Percentiles rank a stretch among this genome's conserved stretches.
Evolutionary conservation across 2,329 filamentous ascomycete genomes (phyloP).

Genomic region (Simplicillium sp.): DNA sequence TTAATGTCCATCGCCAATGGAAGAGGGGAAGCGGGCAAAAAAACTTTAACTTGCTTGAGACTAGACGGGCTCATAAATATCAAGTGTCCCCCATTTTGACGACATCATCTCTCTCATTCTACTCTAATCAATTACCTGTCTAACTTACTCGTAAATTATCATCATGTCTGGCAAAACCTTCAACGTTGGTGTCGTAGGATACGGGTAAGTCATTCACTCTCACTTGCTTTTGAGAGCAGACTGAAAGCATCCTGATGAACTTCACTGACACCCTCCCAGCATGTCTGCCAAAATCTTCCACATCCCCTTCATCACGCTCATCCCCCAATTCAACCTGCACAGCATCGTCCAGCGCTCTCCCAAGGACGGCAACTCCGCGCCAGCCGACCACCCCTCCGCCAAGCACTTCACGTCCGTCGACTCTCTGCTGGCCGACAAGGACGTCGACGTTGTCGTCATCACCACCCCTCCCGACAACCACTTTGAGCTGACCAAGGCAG

Average conservation of each 20-base stretch:
- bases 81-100: no score
- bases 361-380: slow-evolving; percentile 53
- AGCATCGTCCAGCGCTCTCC: slow-evolving; percentile 69
- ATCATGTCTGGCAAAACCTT: slow-evolving; percentile 21
- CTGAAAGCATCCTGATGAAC: neutral
- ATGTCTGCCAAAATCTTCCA: slow-evolving; percentile 68
- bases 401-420: slow-evolving; percentile 56
- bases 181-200: slow-evolving; percentile 42
- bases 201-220: slow-evolving; percentile 28
- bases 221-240: slow-evolving; percentile 1
- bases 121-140: no score
- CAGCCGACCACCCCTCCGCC: slow-evolving; percentile 54
- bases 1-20: no score
- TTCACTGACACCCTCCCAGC: slow-evolving; percentile 21
- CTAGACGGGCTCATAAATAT: no score
- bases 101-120: no score
- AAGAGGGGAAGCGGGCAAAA: no score
- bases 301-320: slow-evolving; percentile 47
- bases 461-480: slow-evolving; percentile 66
- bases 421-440: slow-evolving; percentile 54
- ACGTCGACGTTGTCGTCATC: slow-evolving; percentile 60
- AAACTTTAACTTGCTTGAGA: no score
- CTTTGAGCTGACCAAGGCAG: slow-evolving; percentile 53
- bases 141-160: no score
- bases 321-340: slow-evolving; percentile 57